Base-by-base conservation (phyloP, 768 basidiomycete genomes). In the Lepiota brunneoincarnata region DNA sequence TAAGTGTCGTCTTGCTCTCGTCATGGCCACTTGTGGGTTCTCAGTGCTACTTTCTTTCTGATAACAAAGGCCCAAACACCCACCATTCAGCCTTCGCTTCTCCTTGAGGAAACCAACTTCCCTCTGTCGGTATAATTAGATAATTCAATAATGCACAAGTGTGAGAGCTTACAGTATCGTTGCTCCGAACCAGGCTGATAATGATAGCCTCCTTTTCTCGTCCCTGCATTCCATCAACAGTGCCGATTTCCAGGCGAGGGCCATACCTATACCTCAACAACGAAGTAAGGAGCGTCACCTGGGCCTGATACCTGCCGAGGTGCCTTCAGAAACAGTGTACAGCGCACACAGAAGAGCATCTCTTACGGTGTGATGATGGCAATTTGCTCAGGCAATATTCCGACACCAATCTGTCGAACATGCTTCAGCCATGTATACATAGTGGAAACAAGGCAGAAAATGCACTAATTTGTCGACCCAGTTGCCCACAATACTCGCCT, bases 191-290 rank as follows among this genome's bases (percentile, higher is more conserved):
- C 3, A 99, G 80, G 59, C 84, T 91, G 49, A 99, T 90, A 20
- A 98, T 82, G 36, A 98, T 83, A 0, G 93, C 93, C 50, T 98
- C 93, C 60, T 93, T 93, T 67, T 99, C 96, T 45, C 97, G 82
- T 0, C 96, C 96, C 73, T 99, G 97, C 86, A 98, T 91, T 0
- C 94, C 93, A 64, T 98, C 97, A 1, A 98, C 94, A 0, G 89
- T 92, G 1, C 95, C 97, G 40, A 97, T 92, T 60, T 98, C 94
- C 0, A 98, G 78, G 21, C 73, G 72, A 0, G 75, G 67, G 0
- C 88, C 89, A 61, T 89, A 78, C n/a, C 72, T 65, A 0, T 87
- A 84, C 20, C 88, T 83, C 17, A 99, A 72, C 39, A 93, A 72
- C 0, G 87, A 84, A 0, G 91, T 82, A 36, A 98, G 75, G 1